These are phyloP conservation scores for Fusarium pilosicola DNA, from an alignment of 2,329 filamentous ascomycete genomes.

Conservation along the genomic window DNA sequence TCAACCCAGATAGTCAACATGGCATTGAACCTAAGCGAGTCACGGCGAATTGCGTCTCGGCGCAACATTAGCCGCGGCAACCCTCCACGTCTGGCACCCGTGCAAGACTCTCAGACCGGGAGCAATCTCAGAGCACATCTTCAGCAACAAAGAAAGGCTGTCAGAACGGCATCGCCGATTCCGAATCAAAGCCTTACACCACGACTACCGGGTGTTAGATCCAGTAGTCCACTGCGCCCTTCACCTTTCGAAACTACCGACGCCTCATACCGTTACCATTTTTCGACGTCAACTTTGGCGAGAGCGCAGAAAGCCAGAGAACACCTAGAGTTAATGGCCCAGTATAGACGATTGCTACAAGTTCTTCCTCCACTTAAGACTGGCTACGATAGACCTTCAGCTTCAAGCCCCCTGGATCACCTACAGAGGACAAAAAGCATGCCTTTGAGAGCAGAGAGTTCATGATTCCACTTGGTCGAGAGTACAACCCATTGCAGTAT, in stretches of 20 bases:
- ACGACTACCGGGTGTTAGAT: constrained; percentile 52
- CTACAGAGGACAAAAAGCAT: constrained; percentile 48
- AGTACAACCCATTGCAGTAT: constrained; percentile 92
- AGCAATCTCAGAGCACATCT: constrained; percentile 74
- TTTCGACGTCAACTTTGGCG: constrained; percentile 82
- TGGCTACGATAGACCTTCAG: constrained; percentile 50
- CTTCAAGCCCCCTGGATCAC: constrained; percentile 57
- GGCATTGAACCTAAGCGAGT: constrained; percentile 88
- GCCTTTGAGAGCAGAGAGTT: constrained; percentile 42
- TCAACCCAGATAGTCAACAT: constrained; percentile 92
- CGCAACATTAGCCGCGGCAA: constrained; percentile 63
- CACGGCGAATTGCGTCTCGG: constrained; percentile 71
- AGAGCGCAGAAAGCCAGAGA: constrained; percentile 86
- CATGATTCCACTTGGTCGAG: constrained; percentile 66
- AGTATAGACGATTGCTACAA: constrained; percentile 84
- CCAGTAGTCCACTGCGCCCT: constrained; percentile 58
- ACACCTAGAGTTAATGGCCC: constrained; percentile 84
- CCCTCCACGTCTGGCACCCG: constrained; percentile 61
- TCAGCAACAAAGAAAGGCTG: constrained; percentile 74
- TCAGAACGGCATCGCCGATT: constrained; percentile 69
- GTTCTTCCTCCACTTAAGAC: constrained; percentile 77
- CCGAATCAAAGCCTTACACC: constrained; percentile 58
- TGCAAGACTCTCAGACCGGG: constrained; percentile 63
- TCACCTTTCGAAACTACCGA: constrained; percentile 59
- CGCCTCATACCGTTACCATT: constrained; percentile 67